Evolutionary conservation across 192 early-diverging fungal species (phyloP), one percentile per base, ranked within the genome.

Genomic region (Bifiguratus adelaidae): DNA sequence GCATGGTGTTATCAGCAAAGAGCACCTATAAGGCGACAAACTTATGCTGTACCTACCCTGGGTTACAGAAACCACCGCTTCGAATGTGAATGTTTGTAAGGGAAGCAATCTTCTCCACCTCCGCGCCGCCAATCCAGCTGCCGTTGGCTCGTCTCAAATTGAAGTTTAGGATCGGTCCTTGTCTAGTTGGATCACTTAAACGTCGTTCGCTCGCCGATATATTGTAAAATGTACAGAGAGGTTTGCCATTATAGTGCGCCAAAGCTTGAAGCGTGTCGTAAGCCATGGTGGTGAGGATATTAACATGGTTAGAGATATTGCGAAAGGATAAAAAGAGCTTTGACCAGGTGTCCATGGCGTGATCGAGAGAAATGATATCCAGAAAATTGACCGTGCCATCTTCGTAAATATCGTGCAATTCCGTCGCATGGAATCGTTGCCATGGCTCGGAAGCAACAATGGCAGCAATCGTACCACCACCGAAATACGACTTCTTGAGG

Each of bases 331-430:
- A 55, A 36, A 67, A 80, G 35, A 75, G 68, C 6, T 44, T 43
- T 6, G 51, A 44, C 25, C 68, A 47, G 7, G 65, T 65, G 16
- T 82, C 70, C 25, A 88, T 77, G 1, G 85, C 86, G 40, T 77
- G 75, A 44, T 73, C 68, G 1, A 89, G 62, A 6, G 85, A 76
- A 3, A 87, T 29, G 41, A 89, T 87, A 41, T 82, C 76, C 27
- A 77, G 52, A 47, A 78, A 91, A 35, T 87, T 83, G 5, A 86
- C 25, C 3, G 89, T 91, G 15, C 89, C 89, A 42, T 87, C 82
- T 56, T 91, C 89, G 30, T 75, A 74, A 11, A 68, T 50, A 32
- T 67, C 65, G 20, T 69, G 63, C 15, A 80, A 42, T 4, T 55
- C 16, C 8, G 32, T 58, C 11, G 47, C 15, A 5, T 73, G 61